Conservation (phyloP, 1,284 basidiomycete genomes). For the Leccinum subatratum region DNA sequence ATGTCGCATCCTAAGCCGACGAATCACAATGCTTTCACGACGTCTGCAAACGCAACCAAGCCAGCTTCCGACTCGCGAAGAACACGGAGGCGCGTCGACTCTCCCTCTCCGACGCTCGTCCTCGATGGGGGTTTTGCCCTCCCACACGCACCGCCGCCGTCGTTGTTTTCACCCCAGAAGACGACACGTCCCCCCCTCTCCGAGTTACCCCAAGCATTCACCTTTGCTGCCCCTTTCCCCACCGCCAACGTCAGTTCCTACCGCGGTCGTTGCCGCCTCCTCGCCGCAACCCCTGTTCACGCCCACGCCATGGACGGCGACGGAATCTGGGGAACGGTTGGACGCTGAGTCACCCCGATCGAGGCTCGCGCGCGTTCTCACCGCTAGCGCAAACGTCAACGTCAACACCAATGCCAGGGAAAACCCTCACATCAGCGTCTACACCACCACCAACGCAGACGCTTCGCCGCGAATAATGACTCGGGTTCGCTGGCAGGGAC, state of each 20-base stretch:
- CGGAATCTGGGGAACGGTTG: neutral
- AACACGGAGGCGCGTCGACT: neutral
- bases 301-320: neutral
- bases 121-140: slow-evolving; percentile 26
- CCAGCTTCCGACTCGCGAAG: neutral
- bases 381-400: neutral
- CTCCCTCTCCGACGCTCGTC: slow-evolving; percentile 18
- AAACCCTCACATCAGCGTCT: neutral
- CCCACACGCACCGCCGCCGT: neutral
- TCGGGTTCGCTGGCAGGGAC: neutral
- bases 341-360: slow-evolving; percentile 23
- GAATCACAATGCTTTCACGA: neutral
- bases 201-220: slow-evolving; percentile 3
- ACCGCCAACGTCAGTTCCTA: neutral
- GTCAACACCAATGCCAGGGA: neutral
- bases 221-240: neutral
- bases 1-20: neutral
- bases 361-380: slow-evolving; percentile 18
- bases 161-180: neutral
- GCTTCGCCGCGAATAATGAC: neutral
- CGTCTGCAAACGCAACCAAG: neutral
- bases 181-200: slow-evolving; percentile 1
- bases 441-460: neutral
- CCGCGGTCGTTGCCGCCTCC: neutral
- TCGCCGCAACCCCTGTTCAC: neutral